phyloP scores from a whole-genome alignment of 179 eudicot genomes.

The Nepenthes alata region DNA sequence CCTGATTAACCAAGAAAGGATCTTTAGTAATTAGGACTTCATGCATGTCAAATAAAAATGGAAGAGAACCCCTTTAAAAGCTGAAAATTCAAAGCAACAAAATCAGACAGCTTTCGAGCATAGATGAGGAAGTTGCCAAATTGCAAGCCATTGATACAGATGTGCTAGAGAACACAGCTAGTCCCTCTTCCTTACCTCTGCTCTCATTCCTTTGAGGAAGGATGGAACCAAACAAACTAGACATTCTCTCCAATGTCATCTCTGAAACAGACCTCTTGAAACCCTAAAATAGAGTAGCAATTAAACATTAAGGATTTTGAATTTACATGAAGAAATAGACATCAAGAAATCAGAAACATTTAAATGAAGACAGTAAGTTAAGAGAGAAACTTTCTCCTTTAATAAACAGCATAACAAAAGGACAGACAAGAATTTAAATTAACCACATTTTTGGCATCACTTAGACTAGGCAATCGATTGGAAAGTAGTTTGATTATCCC shows the following conservation, averaged over 20 bases:
- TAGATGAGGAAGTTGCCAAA: not conserved
- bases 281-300: slow-evolving; percentile 14
- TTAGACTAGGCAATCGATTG: too few species aligned
- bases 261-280: slow-evolving; percentile 63
- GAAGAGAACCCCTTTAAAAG: not conserved
- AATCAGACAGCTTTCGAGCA: not conserved
- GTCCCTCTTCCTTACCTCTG: slow-evolving; percentile 29
- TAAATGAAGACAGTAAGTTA: not conserved
- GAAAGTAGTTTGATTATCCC: too few species aligned
- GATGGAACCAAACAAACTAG: slow-evolving; percentile 57
- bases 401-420: not conserved
- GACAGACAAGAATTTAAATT: too few species aligned
- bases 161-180: too few species aligned
- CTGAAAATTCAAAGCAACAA: not conserved
- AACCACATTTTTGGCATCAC: too few species aligned
- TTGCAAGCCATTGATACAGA: not conserved
- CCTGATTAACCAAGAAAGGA: not conserved
- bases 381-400: not conserved
- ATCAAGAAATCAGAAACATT: not conserved
- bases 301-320: not conserved
- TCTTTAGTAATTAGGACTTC: not conserved
- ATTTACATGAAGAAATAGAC: not conserved
- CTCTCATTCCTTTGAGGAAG: slow-evolving; percentile 41
- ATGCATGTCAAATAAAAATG: not conserved
- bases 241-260: slow-evolving; percentile 55